phyloP scores from a whole-genome alignment of 805 yeast genomes.

The Scheffersomyces ergatensis region DNA sequence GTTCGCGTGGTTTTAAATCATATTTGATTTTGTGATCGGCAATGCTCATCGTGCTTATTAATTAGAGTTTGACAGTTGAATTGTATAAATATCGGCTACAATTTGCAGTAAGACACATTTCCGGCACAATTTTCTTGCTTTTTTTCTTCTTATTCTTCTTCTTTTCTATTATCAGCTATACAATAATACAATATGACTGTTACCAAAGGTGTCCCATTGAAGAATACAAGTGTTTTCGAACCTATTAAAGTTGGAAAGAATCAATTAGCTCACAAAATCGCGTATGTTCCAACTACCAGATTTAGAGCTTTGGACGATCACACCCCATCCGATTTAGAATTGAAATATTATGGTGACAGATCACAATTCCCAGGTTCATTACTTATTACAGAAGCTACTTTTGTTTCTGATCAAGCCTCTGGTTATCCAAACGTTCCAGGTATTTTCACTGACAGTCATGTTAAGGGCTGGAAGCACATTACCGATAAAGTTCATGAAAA shows the following conservation, averaged over 20 bases:
- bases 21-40: too few relatives aligned
- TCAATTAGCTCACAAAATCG: slow-evolving; percentile 15
- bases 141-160: too few relatives aligned
- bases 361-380: slow-evolving; percentile 26
- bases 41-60: too few relatives aligned
- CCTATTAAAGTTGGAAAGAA: slow-evolving; percentile 30
- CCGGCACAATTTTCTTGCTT: too few relatives aligned
- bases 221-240: slow-evolving; percentile 21
- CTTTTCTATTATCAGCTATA: too few relatives aligned
- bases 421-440: slow-evolving; percentile 46
- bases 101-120: too few relatives aligned
- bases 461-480: slow-evolving; percentile 48
- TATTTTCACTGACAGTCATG: slow-evolving; percentile 46
- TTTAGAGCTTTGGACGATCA: slow-evolving; percentile 17
- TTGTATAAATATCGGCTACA: too few relatives aligned
- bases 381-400: slow-evolving; percentile 28
- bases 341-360: slow-evolving; percentile 27
- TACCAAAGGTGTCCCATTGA: slow-evolving; percentile 8
- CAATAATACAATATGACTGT: slow-evolving; percentile 3
- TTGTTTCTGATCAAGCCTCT: slow-evolving; percentile 32
- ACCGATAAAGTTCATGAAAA: slow-evolving; percentile 44
- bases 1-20: too few relatives aligned
- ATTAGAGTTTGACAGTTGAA: too few relatives aligned
- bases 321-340: slow-evolving; percentile 24
- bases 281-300: slow-evolving; percentile 23